A percentile compares a stretch with the other conserved stretches of the same genome.
These are phyloP conservation scores for Allomyces javanicus DNA, from an alignment of 192 early-diverging fungal species.

Conservation along the genomic window DNA sequence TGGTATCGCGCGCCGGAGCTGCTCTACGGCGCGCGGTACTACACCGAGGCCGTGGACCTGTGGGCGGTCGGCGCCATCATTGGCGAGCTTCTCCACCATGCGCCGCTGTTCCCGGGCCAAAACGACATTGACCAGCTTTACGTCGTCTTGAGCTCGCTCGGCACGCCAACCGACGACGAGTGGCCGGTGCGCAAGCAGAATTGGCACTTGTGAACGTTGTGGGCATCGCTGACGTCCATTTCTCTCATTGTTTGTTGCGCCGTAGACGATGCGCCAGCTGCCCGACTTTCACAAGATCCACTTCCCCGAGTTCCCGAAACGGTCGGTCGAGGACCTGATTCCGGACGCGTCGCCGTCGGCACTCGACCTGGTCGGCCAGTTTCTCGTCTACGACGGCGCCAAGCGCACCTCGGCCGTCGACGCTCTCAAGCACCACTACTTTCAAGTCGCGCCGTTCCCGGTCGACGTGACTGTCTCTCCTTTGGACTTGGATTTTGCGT, in stretches of 20 bases:
- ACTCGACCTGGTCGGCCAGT: slow-evolving; percentile 20
- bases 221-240: too few relatives aligned
- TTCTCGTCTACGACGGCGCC: slow-evolving; percentile 26
- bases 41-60: slow-evolving; percentile 37
- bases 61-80: slow-evolving; percentile 48
- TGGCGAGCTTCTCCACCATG: slow-evolving; percentile 37
- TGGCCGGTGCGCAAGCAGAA: slow-evolving; percentile 20
- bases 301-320: slow-evolving; percentile 16
- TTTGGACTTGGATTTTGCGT: neutral
- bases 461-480: neutral
- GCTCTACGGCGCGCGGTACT: slow-evolving; percentile 32
- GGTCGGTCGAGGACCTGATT: slow-evolving; percentile 17
- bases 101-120: slow-evolving; percentile 36
- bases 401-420: slow-evolving; percentile 17
- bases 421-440: neutral
- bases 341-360: slow-evolving; percentile 27
- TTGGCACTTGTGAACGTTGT: too few relatives aligned
- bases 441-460: neutral
- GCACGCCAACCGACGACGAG: slow-evolving; percentile 21
- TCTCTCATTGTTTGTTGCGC: too few relatives aligned
- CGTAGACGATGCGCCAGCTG: slow-evolving; percentile 2
- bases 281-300: slow-evolving; percentile 44
- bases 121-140: slow-evolving; percentile 43
- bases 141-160: slow-evolving; percentile 24
- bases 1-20: slow-evolving; percentile 46